These are phyloP conservation scores for Boletellus dicymbophilus DNA, from an alignment of 1,284 basidiomycete species.

Conservation along the genomic window DNA sequence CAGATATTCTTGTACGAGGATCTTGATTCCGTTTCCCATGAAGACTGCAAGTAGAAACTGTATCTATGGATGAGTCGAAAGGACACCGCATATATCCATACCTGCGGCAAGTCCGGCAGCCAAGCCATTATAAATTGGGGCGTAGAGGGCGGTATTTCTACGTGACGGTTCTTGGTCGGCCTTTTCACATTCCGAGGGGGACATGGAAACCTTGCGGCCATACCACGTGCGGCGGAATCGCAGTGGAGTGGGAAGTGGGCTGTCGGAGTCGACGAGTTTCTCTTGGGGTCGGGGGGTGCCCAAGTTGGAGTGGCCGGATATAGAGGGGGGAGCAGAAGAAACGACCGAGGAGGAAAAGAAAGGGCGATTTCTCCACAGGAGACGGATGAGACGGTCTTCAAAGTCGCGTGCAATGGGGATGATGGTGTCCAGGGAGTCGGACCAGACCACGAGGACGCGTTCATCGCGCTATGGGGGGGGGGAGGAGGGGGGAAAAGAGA, in stretches of 20 bases:
- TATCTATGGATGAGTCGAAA: not conserved
- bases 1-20: slow-evolving; percentile 64
- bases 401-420: slow-evolving; percentile 73
- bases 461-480: slow-evolving; percentile 62
- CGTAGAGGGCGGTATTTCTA: slow-evolving; percentile 68
- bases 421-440: slow-evolving; percentile 70
- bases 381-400: slow-evolving; percentile 78
- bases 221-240: slow-evolving; percentile 35
- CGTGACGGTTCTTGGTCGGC: slow-evolving; percentile 34
- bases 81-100: slow-evolving; percentile 33
- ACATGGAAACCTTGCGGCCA: slow-evolving; percentile 29
- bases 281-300: slow-evolving; percentile 14
- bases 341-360: slow-evolving; percentile 16
- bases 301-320: slow-evolving; percentile 28
- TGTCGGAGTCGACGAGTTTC: slow-evolving; percentile 15
- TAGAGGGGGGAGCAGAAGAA: slow-evolving; percentile 24
- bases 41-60: slow-evolving; percentile 51
- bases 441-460: slow-evolving; percentile 77
- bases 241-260: slow-evolving; percentile 15
- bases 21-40: slow-evolving; percentile 55
- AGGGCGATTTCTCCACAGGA: slow-evolving; percentile 62
- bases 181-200: slow-evolving; percentile 49
- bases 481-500: not conserved
- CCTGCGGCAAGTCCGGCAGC: slow-evolving; percentile 67
- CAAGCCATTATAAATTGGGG: slow-evolving; percentile 76